phyloP scores from a whole-genome alignment of 257 asterid species.

The Agastache rugosa region DNA sequence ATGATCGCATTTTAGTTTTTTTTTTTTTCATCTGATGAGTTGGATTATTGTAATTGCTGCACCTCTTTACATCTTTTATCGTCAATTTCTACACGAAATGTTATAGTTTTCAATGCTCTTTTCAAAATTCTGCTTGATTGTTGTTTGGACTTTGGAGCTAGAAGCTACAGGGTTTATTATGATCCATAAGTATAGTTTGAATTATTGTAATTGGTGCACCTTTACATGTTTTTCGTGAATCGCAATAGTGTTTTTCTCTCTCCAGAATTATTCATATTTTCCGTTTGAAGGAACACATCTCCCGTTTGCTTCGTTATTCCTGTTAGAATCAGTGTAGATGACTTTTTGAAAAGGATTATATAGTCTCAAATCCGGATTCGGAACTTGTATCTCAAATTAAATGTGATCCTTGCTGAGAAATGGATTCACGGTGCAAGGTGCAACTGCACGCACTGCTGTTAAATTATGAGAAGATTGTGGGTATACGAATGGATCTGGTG shows the following conservation, averaged over 20 bases:
- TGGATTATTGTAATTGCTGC: slow-evolving; percentile 13
- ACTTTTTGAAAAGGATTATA: neutral
- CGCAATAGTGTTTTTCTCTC: neutral
- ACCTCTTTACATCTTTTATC: neutral
- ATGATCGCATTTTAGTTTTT: neutral
- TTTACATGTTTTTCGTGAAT: neutral
- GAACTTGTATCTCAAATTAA: neutral
- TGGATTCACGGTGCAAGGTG: slow-evolving; percentile 21
- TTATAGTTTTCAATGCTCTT: neutral
- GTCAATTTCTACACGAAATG: neutral
- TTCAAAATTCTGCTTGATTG: neutral
- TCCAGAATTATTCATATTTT: neutral
- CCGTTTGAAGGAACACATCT: neutral
- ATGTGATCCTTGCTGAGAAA: slow-evolving; percentile 8
- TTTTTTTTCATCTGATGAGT: neutral
- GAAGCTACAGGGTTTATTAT: neutral
- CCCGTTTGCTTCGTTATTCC: neutral
- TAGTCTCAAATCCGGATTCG: neutral
- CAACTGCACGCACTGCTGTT: slow-evolving; percentile 1
- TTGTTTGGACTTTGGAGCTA: slow-evolving; percentile 11
- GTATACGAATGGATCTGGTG: neutral
- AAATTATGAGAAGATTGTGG: neutral
- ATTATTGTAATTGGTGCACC: neutral
- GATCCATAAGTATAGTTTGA: neutral
- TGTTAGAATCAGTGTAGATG: slow-evolving; percentile 4